Evolutionary conservation across 768 basidiomycete genomes (phyloP).

Genomic region (Termitomyces sp.): DNA sequence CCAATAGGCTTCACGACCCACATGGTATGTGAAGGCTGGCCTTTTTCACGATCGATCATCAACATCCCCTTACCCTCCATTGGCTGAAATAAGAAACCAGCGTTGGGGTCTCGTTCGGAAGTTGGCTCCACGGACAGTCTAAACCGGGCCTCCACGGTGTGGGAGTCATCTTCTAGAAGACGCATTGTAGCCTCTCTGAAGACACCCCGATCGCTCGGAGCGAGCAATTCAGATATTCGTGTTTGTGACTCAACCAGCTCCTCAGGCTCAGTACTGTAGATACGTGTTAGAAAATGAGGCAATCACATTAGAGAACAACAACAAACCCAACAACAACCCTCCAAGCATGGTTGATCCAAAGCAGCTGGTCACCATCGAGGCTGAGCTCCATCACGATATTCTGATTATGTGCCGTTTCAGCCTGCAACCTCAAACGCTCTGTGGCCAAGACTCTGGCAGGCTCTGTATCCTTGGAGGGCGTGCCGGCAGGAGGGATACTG

Average conservation of each 20-base stretch:
- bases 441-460: slow-evolving; percentile 84
- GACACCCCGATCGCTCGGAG: slow-evolving; percentile 73
- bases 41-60: slow-evolving; percentile 89
- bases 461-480: slow-evolving; percentile 58
- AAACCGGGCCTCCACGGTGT: slow-evolving; percentile 91
- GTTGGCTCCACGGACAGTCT: slow-evolving; percentile 74
- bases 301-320: slow-evolving; percentile 1
- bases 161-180: slow-evolving; percentile 87
- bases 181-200: slow-evolving; percentile 85
- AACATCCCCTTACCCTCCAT: slow-evolving; percentile 99
- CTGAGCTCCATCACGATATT: slow-evolving; percentile 95
- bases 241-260: slow-evolving; percentile 71
- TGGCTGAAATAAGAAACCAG: slow-evolving; percentile 61
- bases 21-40: slow-evolving; percentile 92
- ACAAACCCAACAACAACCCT: slow-evolving; percentile 84
- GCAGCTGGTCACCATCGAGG: slow-evolving; percentile 90
- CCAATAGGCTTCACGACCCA: slow-evolving; percentile 91
- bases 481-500: slow-evolving; percentile 28
- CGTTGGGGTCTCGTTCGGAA: slow-evolving; percentile 50
- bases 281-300: slow-evolving; percentile 6
- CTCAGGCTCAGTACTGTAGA: slow-evolving; percentile 75
- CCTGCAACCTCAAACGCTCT: slow-evolving; percentile 83
- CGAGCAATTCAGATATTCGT: slow-evolving; percentile 78
- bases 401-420: slow-evolving; percentile 92
- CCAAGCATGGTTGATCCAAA: slow-evolving; percentile 98